phyloP scores from a whole-genome alignment of 1,139 yeast genomes.

The Yamadazyma triangularis region DNA sequence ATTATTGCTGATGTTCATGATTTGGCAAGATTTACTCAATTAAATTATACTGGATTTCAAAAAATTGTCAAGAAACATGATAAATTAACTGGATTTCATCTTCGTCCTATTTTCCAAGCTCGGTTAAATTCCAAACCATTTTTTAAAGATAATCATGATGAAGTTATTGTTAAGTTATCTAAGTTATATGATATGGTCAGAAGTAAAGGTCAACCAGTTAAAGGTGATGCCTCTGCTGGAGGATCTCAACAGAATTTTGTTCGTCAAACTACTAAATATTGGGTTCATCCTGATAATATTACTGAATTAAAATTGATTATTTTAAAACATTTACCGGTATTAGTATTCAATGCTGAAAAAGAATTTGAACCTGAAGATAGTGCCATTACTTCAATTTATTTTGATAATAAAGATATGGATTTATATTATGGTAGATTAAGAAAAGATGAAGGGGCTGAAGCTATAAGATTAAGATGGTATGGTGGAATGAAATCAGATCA shows the following conservation, averaged over 20 bases:
- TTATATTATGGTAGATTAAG: constrained; percentile 90
- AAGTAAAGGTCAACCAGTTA: constrained; percentile 90
- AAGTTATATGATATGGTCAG: constrained; percentile 88
- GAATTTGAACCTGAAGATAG: constrained; percentile 93
- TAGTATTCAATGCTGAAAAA: constrained; percentile 92
- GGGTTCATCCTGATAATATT: constrained; percentile 99
- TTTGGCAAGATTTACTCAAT: constrained; percentile 84
- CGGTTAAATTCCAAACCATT: constrained; percentile 91
- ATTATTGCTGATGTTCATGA: constrained; percentile 97
- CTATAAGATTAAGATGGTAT: constrained; percentile 96
- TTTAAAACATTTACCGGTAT: constrained; percentile 90
- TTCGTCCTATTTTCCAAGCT: constrained; percentile 90
- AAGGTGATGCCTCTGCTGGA: constrained; percentile 94
- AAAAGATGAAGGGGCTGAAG: constrained; percentile 98
- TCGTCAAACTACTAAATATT: constrained; percentile 95
- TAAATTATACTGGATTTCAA: constrained; percentile 94
- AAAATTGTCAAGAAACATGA: constrained; percentile 96
- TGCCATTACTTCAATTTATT: constrained; percentile 94
- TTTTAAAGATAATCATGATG: constrained; percentile 91
- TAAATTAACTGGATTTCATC: constrained; percentile 75
- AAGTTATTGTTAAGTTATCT: constrained; percentile 81
- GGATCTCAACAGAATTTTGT: constrained; percentile 97
- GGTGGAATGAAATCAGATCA: constrained; percentile 95
- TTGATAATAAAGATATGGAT: constrained; percentile 84
- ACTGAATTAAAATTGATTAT: constrained; percentile 94